These are phyloP conservation scores for Arthrobotrys pseudoclavata DNA, from an alignment of 2,329 filamentous ascomycete genomes.

Conservation along the genomic window DNA sequence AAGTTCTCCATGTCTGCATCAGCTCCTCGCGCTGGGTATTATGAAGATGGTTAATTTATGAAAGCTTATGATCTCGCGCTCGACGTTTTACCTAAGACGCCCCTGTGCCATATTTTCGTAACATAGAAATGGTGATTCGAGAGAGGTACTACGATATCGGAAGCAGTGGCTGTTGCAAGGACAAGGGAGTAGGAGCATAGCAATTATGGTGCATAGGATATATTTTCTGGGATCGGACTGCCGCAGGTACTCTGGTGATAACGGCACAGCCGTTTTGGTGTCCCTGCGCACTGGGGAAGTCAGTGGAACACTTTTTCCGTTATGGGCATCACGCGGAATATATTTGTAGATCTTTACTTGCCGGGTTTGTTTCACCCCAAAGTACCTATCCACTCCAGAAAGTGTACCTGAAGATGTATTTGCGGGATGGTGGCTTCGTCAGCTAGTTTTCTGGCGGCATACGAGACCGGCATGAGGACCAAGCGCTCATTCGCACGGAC, in stretches of 20 bases:
- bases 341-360: not conserved
- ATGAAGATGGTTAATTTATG: not conserved
- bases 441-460: not conserved
- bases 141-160: not conserved
- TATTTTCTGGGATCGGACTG: not conserved
- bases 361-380: conserved; percentile 15
- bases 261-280: not conserved
- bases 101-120: not conserved
- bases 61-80: not conserved
- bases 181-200: not conserved
- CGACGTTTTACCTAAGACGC: not conserved
- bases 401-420: conserved; percentile 10
- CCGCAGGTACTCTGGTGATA: not conserved
- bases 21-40: not conserved
- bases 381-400: not conserved
- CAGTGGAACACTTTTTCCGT: not conserved
- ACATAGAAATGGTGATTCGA: not conserved
- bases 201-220: not conserved
- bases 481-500: conserved; percentile 5
- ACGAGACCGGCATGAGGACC: conserved; percentile 5
- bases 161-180: not conserved
- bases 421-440: conserved; percentile 3
- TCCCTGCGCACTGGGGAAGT: not conserved
- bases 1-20: not conserved
- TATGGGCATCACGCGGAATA: conserved; percentile 6